These are phyloP conservation scores for Phytophthora kernoviae DNA, from an alignment of 352 stramenopile genomes.

Conservation along the genomic window DNA sequence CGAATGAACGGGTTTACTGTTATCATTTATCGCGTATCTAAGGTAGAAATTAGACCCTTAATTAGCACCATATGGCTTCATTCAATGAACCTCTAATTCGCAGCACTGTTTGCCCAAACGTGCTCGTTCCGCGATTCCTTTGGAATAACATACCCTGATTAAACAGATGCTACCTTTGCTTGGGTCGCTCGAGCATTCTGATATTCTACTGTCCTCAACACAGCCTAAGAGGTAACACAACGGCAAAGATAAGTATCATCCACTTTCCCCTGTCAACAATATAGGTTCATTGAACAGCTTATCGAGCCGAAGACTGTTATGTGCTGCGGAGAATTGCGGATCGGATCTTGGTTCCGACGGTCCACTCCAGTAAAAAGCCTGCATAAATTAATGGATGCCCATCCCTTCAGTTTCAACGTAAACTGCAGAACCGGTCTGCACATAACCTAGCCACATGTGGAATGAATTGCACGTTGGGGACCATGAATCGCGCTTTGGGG, in stretches of 20 bases:
- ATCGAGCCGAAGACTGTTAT: no score
- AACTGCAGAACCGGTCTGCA: not conserved
- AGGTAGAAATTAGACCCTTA: no score
- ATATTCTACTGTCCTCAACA: no score
- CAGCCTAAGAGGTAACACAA: no score
- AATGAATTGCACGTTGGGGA: constrained; percentile 12
- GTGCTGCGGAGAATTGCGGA: no score
- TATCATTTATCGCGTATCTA: no score
- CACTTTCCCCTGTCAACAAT: no score
- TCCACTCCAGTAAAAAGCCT: constrained; percentile 11
- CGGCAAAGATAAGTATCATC: no score
- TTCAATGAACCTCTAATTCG: no score
- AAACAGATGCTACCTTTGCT: not conserved
- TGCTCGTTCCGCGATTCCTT: not conserved
- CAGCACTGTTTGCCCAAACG: constrained; percentile 15
- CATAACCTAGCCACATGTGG: constrained; percentile 1
- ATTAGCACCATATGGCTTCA: not conserved
- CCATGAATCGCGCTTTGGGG: constrained; percentile 23
- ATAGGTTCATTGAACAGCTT: no score
- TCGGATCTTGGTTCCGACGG: constrained; percentile 22
- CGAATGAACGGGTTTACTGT: no score
- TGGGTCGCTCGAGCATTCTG: constrained; percentile 4
- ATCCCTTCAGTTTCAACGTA: not conserved
- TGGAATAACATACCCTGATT: not conserved
- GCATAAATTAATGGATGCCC: not conserved